Evolutionary conservation across 2,329 filamentous ascomycete genomes (phyloP), one percentile per base, ranked within the genome.

Genomic region (Fusarium mexicanum): DNA sequence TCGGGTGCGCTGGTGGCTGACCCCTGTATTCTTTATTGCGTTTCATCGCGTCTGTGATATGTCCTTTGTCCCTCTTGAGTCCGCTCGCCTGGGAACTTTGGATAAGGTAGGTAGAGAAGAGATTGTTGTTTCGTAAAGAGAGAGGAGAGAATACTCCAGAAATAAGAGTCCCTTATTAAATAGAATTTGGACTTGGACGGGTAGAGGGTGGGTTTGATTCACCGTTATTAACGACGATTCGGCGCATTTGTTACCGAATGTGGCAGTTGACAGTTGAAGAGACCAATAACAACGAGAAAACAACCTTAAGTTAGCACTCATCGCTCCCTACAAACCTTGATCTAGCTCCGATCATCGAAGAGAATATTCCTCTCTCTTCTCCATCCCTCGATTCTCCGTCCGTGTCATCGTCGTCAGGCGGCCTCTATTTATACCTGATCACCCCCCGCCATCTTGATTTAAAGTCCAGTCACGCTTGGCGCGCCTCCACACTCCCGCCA

Each of bases 391-490:
- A 50, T 41, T 44, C 48, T 46, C 53, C 35, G 53, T 41, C 60
- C 40, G 47, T 47, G n/a, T 35, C 35, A 47, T 44, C 29, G 26
- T 55, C 61, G 48, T 50, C 51, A 51, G 47, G 61, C 41, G 48
- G 48, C 16, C 35, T 46, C 29, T 26, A 24, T 61, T 46, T 46
- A 37, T 38, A 50, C 50, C 54, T 61, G 40, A 60, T 61, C 61
- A 50, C 62, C 64, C 73, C 73, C 70, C 69, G 61, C 73, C 55
- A 76, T 69, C 51, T 69, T 53, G 57, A 69, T 72, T 74, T 58
- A 65, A 70, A 37, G 64, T 68, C 47, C 64, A 61, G 62, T 67
- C 64, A 74, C 68, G 47, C 73, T 76, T 76, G 73, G 73, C 64
- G 60, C 61, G 55, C 71, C 67, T 71, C 61, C 63, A 64, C 67